phyloP scores from a whole-genome alignment of 106 monocot genomes.

The Dendrobium nobile region DNA sequence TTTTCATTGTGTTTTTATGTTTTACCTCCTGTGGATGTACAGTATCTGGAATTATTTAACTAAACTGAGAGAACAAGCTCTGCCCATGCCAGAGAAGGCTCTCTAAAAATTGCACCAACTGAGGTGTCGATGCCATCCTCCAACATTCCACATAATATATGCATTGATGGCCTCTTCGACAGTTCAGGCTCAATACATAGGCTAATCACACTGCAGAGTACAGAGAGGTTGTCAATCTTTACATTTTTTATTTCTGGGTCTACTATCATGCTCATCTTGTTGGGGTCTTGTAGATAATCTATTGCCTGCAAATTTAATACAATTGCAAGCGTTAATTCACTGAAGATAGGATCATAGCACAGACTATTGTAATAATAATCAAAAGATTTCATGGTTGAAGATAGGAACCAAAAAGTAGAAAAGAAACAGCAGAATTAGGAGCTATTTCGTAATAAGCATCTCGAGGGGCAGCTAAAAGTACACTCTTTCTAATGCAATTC shows the following conservation, averaged over 20 bases:
- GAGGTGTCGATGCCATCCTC: constrained; percentile 82
- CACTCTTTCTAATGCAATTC: too few relatives aligned
- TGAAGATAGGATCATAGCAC: not conserved
- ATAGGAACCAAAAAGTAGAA: not conserved
- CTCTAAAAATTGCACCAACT: constrained; percentile 40
- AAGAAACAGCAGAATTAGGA: not conserved
- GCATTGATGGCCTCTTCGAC: constrained; percentile 80
- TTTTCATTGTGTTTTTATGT: not conserved
- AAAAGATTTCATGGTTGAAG: not conserved
- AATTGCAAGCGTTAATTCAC: not conserved
- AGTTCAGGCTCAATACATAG: constrained; percentile 69
- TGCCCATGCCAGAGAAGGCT: constrained; percentile 75
- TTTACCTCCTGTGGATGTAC: too few relatives aligned
- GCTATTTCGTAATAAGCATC: not conserved
- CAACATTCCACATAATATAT: constrained; percentile 59
- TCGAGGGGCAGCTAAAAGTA: too few relatives aligned
- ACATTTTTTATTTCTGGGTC: constrained; percentile 68
- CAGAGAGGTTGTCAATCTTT: constrained; percentile 48
- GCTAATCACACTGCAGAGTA: constrained; percentile 56
- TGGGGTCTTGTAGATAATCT: constrained; percentile 51
- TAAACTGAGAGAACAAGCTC: constrained; percentile 38
- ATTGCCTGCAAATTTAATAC: constrained; percentile 26
- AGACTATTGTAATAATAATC: not conserved
- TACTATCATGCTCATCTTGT: constrained; percentile 46
- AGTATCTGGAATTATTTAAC: not conserved